Evolutionary conservation across 2,329 filamentous ascomycete species (phyloP).

Genomic region (Elsinoe batatas): DNA sequence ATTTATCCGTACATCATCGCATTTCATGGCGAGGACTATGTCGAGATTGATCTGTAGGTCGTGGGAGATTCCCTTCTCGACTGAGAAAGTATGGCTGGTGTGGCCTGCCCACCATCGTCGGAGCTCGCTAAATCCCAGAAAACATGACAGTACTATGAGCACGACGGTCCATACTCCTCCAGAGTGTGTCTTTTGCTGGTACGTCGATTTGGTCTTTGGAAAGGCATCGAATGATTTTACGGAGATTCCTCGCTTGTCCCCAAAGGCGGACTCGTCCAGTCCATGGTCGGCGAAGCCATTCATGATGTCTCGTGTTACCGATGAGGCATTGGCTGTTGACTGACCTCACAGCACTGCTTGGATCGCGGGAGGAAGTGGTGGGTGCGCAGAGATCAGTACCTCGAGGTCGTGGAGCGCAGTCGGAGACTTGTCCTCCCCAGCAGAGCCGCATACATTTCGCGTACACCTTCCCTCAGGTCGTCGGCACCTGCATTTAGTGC

Average conservation of each 20-base stretch:
- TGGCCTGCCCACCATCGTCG: slow-evolving; percentile 72
- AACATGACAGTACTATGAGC: slow-evolving; percentile 62
- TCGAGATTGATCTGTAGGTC: slow-evolving; percentile 91
- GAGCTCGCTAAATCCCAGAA: slow-evolving; percentile 71
- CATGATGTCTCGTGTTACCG: slow-evolving; percentile 42
- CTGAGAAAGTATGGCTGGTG: slow-evolving; percentile 82
- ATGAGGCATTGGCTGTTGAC: slow-evolving; percentile 6
- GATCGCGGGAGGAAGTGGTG: background rate
- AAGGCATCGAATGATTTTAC: slow-evolving; percentile 89
- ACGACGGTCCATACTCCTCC: slow-evolving; percentile 91
- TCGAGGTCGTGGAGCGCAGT: background rate
- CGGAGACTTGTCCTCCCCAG: slow-evolving; percentile 7
- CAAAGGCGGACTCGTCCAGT: slow-evolving; percentile 72
- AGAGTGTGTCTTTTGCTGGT: slow-evolving; percentile 70
- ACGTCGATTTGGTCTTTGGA: slow-evolving; percentile 92
- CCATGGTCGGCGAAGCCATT: slow-evolving; percentile 64
- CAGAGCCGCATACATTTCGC: background rate
- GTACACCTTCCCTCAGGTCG: too few relatives aligned
- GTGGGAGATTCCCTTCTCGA: slow-evolving; percentile 84
- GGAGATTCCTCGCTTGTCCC: slow-evolving; percentile 52
- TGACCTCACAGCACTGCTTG: background rate
- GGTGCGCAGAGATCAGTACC: background rate
- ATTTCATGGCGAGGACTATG: slow-evolving; percentile 82
- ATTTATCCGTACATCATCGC: slow-evolving; percentile 83
- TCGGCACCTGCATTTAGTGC: too few relatives aligned